phyloP scores from a whole-genome alignment of 2,329 filamentous ascomycete species.

The Cladorrhinum sp. region DNA sequence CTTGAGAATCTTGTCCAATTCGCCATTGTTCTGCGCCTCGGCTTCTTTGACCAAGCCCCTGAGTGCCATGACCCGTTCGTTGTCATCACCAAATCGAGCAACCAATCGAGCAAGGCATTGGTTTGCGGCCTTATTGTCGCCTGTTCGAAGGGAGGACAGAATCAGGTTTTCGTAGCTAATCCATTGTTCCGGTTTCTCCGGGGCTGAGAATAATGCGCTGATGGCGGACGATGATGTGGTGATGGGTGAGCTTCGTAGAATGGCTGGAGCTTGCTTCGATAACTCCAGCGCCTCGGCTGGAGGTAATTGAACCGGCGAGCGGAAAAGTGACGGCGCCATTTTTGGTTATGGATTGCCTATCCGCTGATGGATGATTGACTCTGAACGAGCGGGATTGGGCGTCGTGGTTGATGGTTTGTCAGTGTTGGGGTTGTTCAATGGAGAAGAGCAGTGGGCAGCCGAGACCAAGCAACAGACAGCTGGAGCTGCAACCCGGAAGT shows the following conservation, averaged over 20 bases:
- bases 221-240: constrained; percentile 54
- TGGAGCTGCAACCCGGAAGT: background rate
- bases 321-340: constrained; percentile 54
- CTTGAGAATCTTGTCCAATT: constrained; percentile 66
- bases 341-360: background rate
- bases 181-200: constrained; percentile 80
- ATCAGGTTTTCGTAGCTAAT: constrained; percentile 82
- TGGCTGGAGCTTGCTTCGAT: constrained; percentile 58
- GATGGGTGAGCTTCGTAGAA: constrained; percentile 53
- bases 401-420: background rate
- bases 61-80: constrained; percentile 83
- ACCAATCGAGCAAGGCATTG: constrained; percentile 72
- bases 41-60: constrained; percentile 83
- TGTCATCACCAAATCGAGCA: constrained; percentile 74
- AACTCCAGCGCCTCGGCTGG: constrained; percentile 54
- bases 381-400: background rate
- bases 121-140: constrained; percentile 75
- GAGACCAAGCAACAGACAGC: background rate
- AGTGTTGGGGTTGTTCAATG: background rate
- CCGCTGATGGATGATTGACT: background rate
- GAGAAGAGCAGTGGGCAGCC: background rate
- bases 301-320: constrained; percentile 55
- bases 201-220: constrained; percentile 49
- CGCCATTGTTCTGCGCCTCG: constrained; percentile 61
- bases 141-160: constrained; percentile 76